Base-by-base conservation (phyloP, 106 monocot species). In the Narthecium ossifragum region DNA sequence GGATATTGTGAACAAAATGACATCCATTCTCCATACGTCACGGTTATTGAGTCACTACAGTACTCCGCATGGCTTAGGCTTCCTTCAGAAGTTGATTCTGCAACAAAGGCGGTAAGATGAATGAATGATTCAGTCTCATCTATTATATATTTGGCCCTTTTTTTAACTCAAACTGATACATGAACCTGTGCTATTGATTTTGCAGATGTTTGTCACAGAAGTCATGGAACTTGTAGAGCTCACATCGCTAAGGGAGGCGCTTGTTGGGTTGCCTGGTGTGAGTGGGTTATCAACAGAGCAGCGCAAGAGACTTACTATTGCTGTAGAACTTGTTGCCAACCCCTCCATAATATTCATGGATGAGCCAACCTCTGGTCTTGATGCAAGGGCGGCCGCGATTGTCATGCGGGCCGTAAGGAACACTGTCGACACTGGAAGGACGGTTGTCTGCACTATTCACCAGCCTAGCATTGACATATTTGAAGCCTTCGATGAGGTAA, bases 281-380 rank as follows among this genome's bases (percentile, higher is more conserved):
- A 31, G 30, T 47, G 74, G 74, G 18, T 37, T 74, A 45, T 67
- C 74, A 55, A 66, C 67, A 13, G 67, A 66, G 27, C 67, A 61
- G 25, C 59, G 74, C 3, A 74, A 74, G 47, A 41, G 74, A 17
- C 47, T 73, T 25, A 73, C 73, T 29, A 73, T 73, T 53, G 73
- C 73, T 18, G 73, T 73, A 23, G 67, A 74, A 53, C 67, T 74
- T n/a, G 74, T 74, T 61, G 59, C 67, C 26, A 67, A 67, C 55
- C 74, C 74, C 27, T 74, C 74, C 18, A 74, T 74, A 22, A 61
- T 74, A 24, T 74, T 74, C 61, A 66, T 67, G 74, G 74, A 74
- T 56, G 74, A 74, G 21, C 74, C 74, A 21, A 74, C 74, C 23
- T 61, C 74, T 21, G 67, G 67, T 14, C 67, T 74, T 21, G 67